These are phyloP conservation scores for Amanita polypyramis DNA, from an alignment of 768 basidiomycete species.

Conservation along the genomic window DNA sequence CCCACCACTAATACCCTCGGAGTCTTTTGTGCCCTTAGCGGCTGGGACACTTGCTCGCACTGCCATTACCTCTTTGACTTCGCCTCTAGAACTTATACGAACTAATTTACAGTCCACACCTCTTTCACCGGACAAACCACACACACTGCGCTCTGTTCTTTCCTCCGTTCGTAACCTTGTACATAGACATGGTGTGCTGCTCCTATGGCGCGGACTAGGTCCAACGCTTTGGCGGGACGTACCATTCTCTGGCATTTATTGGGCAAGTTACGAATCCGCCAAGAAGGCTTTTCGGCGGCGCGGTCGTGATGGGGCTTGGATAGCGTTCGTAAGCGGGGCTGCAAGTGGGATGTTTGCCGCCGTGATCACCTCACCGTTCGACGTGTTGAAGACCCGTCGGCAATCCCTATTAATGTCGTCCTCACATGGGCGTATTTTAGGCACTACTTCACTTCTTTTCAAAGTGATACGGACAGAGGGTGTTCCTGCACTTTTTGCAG, in stretches of 20 bases:
- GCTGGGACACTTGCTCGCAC: slow-evolving; percentile 82
- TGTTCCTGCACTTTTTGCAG: slow-evolving; percentile 66
- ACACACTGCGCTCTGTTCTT: slow-evolving; percentile 71
- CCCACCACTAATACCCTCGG: slow-evolving; percentile 46
- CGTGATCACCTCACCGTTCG: slow-evolving; percentile 87
- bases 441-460: slow-evolving; percentile 53
- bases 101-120: slow-evolving; percentile 92
- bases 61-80: slow-evolving; percentile 64
- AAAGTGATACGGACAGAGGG: slow-evolving; percentile 78
- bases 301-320: slow-evolving; percentile 46
- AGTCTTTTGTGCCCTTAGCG: slow-evolving; percentile 52
- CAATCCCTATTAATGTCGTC: slow-evolving; percentile 73
- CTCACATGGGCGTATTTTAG: slow-evolving; percentile 28
- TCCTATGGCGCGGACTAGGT: slow-evolving; percentile 85
- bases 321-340: slow-evolving; percentile 87
- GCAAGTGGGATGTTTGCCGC: slow-evolving; percentile 81
- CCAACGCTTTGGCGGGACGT: slow-evolving; percentile 96
- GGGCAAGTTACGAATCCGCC: slow-evolving; percentile 87
- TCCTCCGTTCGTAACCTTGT: slow-evolving; percentile 50
- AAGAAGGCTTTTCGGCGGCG: slow-evolving; percentile 51
- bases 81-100: slow-evolving; percentile 87
- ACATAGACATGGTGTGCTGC: slow-evolving; percentile 49
- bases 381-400: slow-evolving; percentile 90
- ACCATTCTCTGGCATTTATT: slow-evolving; percentile 94
- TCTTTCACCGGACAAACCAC: slow-evolving; percentile 52